These are phyloP conservation scores for Tardiomyces blankii DNA, from an alignment of 1,139 yeast species.

Conservation along the genomic window DNA sequence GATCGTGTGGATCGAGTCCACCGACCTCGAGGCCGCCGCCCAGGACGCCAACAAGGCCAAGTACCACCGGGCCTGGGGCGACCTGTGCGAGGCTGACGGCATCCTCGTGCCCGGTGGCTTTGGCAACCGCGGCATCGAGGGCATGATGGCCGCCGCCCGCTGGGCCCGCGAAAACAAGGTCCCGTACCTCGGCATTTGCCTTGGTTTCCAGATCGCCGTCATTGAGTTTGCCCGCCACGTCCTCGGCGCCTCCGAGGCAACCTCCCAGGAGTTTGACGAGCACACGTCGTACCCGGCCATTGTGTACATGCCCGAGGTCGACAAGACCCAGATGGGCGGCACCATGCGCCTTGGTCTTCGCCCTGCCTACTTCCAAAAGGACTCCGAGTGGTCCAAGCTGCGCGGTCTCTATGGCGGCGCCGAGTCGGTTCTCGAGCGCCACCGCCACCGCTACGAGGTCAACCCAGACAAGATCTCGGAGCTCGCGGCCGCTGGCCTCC, in stretches of 20 bases:
- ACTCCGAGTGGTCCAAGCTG: slow-evolving; percentile 59
- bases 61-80: slow-evolving; percentile 94
- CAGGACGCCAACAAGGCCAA: slow-evolving; percentile 54
- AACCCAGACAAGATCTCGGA: slow-evolving; percentile 68
- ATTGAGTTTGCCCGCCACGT: slow-evolving; percentile 86
- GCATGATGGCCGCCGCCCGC: slow-evolving; percentile 94
- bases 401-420: slow-evolving; percentile 73
- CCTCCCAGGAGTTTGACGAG: slow-evolving; percentile 76
- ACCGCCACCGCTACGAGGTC: slow-evolving; percentile 96
- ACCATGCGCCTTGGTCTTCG: slow-evolving; percentile 97
- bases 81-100: slow-evolving; percentile 91
- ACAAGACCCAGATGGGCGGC: slow-evolving; percentile 93
- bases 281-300: slow-evolving; percentile 63
- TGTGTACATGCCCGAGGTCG: slow-evolving; percentile 97
- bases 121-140: slow-evolving; percentile 95
- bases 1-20: slow-evolving; percentile 93
- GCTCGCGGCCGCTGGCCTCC: slow-evolving; percentile 69
- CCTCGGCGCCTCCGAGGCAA: slow-evolving; percentile 55
- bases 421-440: slow-evolving; percentile 75
- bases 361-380: slow-evolving; percentile 69
- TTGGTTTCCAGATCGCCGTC: slow-evolving; percentile 95
- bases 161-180: slow-evolving; percentile 94
- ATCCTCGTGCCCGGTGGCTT: slow-evolving; percentile 98
- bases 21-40: slow-evolving; percentile 71
- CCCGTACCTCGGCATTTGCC: slow-evolving; percentile 94